Percentiles rank a stretch among this genome's conserved stretches.
Evolutionary conservation across 139 green algal species (phyloP).

Genomic region (Picochlorum sp.): DNA sequence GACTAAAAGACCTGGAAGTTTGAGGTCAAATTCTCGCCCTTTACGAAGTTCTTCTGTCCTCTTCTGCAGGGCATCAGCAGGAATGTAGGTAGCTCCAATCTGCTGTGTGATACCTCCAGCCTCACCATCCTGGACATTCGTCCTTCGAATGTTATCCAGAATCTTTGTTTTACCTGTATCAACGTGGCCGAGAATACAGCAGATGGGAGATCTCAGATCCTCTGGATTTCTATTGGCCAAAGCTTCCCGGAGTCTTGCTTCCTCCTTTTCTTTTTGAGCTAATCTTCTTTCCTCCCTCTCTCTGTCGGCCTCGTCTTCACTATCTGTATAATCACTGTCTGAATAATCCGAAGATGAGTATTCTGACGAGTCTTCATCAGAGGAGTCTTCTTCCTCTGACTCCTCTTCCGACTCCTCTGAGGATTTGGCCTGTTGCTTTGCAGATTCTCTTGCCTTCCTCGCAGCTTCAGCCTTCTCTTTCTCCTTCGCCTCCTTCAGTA

Average conservation of each 20-base stretch:
- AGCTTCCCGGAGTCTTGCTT: conserved; percentile 47
- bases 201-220: conserved; percentile 94
- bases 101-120: conserved; percentile 99
- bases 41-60: conserved; percentile 65
- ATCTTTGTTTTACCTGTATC: conserved; percentile 99
- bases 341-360: conserved; percentile 29
- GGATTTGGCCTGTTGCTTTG: conserved; percentile 15
- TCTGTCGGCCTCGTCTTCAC: conserved; percentile 43
- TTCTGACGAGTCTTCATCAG: conserved; percentile 28
- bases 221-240: conserved; percentile 44
- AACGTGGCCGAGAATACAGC: conserved; percentile 98
- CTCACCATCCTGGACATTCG: conserved; percentile 96
- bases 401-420: conserved; percentile 26
- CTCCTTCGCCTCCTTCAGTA: conserved; percentile 22
- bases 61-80: conserved; percentile 64
- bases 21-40: conserved; percentile 63
- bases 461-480: conserved; percentile 16
- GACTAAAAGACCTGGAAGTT: conserved; percentile 86
- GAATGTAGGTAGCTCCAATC: conserved; percentile 98
- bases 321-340: conserved; percentile 24
- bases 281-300: conserved; percentile 46
- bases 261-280: conserved; percentile 42
- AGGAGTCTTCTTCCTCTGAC: conserved; percentile 20
- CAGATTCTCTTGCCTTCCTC: conserved; percentile 8
- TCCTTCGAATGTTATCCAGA: conserved; percentile 94